phyloP scores from a whole-genome alignment of 2,329 filamentous ascomycete species.

The Colletotrichum australisinense region DNA sequence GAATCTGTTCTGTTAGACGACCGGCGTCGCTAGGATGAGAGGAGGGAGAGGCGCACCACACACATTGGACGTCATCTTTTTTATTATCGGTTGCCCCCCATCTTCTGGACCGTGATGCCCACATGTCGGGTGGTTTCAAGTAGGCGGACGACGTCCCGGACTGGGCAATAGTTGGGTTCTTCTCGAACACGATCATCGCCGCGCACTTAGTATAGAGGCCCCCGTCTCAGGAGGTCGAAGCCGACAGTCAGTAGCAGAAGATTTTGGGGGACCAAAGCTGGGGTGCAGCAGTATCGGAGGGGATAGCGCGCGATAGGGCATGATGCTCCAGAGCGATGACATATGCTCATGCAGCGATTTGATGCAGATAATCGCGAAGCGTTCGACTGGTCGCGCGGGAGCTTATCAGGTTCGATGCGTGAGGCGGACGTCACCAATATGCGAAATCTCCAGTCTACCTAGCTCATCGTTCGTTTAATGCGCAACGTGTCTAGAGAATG shows the following conservation, averaged over 20 bases:
- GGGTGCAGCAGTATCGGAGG: conserved; percentile 8
- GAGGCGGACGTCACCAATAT: background rate
- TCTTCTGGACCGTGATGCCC: conserved; percentile 22
- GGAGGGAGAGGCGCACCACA: background rate
- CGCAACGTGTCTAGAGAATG: background rate
- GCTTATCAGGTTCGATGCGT: background rate
- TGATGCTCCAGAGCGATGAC: background rate
- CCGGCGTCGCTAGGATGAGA: conserved; percentile 1
- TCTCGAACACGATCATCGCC: conserved; percentile 1
- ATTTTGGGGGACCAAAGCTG: conserved; percentile 1
- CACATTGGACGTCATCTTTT: conserved; percentile 16
- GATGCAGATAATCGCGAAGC: background rate
- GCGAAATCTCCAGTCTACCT: background rate
- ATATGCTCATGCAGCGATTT: background rate
- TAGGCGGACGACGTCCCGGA: conserved; percentile 22
- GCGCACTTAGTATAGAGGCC: background rate
- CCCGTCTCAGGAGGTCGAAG: conserved; percentile 10
- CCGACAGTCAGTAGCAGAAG: background rate
- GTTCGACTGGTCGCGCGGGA: background rate
- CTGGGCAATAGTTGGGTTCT: conserved; percentile 13
- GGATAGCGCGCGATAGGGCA: background rate
- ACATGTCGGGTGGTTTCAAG: conserved; percentile 17
- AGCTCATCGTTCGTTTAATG: background rate
- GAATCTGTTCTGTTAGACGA: background rate
- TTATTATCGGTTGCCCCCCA: conserved; percentile 17